Evolutionary conservation across 306 rosid genomes (phyloP).

Genomic region (Lathyrus aphaca): DNA sequence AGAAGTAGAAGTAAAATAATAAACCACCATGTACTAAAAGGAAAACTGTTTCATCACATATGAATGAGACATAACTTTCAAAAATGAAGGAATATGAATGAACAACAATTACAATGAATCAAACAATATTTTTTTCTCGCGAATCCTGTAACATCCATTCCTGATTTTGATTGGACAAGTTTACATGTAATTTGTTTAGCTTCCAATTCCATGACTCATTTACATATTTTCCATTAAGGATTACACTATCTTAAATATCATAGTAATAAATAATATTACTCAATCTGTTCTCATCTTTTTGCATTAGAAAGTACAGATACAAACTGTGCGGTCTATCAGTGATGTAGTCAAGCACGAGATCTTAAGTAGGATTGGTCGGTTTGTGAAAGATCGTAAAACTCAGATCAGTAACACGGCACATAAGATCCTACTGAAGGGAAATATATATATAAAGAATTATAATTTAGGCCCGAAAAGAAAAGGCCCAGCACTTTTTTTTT

Average conservation of each 20-base stretch:
- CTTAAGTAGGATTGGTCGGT: too few species aligned
- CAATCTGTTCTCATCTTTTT: constrained; percentile 22
- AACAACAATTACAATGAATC: constrained; percentile 27
- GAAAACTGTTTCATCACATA: constrained; percentile 16
- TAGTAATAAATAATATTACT: background rate
- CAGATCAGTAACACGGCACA: too few species aligned
- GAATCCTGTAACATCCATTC: background rate
- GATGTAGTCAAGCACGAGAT: too few species aligned
- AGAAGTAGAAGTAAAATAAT: constrained; percentile 21
- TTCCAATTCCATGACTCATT: constrained; percentile 23
- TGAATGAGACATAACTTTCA: constrained; percentile 7
- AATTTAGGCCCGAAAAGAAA: too few species aligned
- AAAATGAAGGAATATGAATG: background rate
- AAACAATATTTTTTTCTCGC: background rate
- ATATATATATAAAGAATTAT: too few species aligned
- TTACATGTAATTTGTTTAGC: constrained; percentile 9
- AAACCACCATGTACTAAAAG: background rate
- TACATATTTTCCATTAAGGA: background rate
- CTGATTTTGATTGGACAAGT: constrained; percentile 14
- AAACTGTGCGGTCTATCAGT: constrained; percentile 20
- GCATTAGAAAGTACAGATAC: background rate
- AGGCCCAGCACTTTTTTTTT: too few species aligned
- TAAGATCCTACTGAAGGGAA: too few species aligned
- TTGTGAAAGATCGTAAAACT: too few species aligned
- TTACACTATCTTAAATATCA: constrained; percentile 25